phyloP scores from a whole-genome alignment of 139 green algal genomes.

The Chlamydomonas sphaeroides region DNA sequence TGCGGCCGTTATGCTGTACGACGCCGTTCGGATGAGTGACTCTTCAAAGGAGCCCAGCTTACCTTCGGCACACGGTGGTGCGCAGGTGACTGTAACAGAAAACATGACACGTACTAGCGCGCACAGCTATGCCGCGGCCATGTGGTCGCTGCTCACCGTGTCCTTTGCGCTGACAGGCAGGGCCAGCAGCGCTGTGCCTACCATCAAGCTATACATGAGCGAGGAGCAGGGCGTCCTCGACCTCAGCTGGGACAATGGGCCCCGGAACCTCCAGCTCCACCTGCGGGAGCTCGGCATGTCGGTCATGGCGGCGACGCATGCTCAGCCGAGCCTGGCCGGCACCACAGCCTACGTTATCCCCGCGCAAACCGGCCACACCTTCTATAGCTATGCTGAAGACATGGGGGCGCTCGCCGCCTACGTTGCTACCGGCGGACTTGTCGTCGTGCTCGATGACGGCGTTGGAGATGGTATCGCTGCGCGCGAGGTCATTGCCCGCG shows the following conservation, averaged over 20 bases:
- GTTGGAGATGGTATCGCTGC: not conserved
- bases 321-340: slow-evolving; percentile 30
- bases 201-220: not conserved
- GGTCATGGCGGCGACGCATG: not conserved
- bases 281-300: slow-evolving; percentile 5
- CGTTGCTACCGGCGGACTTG: slow-evolving; percentile 1
- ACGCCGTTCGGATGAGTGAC: too few species aligned
- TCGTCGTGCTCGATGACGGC: slow-evolving; percentile 1
- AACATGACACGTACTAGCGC: too few species aligned
- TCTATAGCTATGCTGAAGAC: slow-evolving; percentile 9
- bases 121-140: too few species aligned
- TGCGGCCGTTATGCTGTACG: too few species aligned
- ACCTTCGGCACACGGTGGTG: too few species aligned
- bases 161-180: too few species aligned
- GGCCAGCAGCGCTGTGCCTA: too few species aligned
- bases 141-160: too few species aligned
- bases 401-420: not conserved
- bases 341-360: slow-evolving; percentile 32
- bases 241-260: slow-evolving; percentile 8
- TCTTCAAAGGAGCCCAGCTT: too few species aligned
- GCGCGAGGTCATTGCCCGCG: not conserved
- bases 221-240: slow-evolving; percentile 20
- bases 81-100: too few species aligned
- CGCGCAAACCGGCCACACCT: not conserved
- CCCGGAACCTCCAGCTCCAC: slow-evolving; percentile 22